These are phyloP conservation scores for Ganoderma boninense DNA, from an alignment of 1,284 basidiomycete genomes.

Conservation along the genomic window DNA sequence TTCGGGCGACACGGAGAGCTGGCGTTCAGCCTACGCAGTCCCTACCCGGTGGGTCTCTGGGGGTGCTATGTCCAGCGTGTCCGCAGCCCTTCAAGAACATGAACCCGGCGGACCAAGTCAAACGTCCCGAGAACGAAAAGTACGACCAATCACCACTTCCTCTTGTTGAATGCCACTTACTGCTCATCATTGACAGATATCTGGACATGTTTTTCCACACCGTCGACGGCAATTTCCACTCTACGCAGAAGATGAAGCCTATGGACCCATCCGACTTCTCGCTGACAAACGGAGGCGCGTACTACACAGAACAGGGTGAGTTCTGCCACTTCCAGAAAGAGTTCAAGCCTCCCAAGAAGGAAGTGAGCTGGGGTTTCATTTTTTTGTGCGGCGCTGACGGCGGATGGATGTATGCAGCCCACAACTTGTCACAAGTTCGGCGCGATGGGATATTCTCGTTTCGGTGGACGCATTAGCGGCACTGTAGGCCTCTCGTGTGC, in stretches of 20 bases:
- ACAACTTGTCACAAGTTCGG: constrained; percentile 15
- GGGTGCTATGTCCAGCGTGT: constrained; percentile 27
- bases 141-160: no score
- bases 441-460: constrained; percentile 7
- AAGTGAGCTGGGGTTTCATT: not conserved
- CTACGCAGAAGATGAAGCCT: not conserved
- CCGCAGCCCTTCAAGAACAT: constrained; percentile 36
- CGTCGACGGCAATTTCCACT: not conserved
- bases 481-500: not conserved
- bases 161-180: no score
- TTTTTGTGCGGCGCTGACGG: not conserved
- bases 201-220: not conserved
- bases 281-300: not conserved
- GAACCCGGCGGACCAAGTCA: constrained; percentile 23
- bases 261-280: not conserved
- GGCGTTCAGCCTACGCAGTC: not conserved
- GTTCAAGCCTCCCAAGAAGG: not conserved
- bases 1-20: constrained; percentile 9
- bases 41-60: constrained; percentile 3
- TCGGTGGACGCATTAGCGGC: not conserved
- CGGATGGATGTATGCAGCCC: not conserved
- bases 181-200: not conserved
- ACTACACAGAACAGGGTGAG: not conserved
- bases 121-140: not conserved
- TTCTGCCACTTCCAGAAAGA: not conserved